Evolutionary conservation across 305 asterid genomes (phyloP).

Genomic region (Fraxinus ornus): DNA sequence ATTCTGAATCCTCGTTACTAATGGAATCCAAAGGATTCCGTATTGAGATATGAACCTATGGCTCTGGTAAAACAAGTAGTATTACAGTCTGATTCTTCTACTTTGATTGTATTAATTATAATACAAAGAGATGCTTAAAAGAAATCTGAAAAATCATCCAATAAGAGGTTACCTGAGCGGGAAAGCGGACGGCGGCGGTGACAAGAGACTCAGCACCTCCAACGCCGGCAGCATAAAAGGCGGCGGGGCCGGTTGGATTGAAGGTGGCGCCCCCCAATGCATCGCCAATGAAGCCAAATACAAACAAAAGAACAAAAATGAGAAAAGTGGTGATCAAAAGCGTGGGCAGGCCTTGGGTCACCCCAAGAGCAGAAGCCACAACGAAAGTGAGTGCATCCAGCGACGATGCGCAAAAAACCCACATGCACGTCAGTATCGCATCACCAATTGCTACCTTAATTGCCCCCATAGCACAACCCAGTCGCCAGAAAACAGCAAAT

Average conservation of each 20-base stretch:
- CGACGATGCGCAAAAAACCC: constrained; percentile 75
- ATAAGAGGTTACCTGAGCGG: constrained; percentile 61
- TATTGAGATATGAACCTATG: background rate
- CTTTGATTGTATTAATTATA: background rate
- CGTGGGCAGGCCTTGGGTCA: constrained; percentile 38
- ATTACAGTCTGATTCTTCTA: background rate
- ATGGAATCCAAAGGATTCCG: no score
- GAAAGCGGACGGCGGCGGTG: constrained; percentile 73
- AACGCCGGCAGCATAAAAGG: constrained; percentile 77
- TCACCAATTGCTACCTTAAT: constrained; percentile 68
- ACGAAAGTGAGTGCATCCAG: constrained; percentile 52
- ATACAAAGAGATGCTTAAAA: background rate
- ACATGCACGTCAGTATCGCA: constrained; percentile 65
- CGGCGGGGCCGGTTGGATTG: constrained; percentile 82
- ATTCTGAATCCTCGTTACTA: no score
- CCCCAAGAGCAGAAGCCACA: constrained; percentile 50
- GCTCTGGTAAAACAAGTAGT: background rate
- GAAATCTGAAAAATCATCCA: background rate
- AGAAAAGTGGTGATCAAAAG: constrained; percentile 45
- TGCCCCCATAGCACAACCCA: constrained; percentile 32
- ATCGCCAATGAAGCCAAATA: constrained; percentile 66
- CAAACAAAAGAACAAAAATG: constrained; percentile 49
- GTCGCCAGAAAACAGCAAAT: background rate
- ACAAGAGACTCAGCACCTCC: constrained; percentile 56
- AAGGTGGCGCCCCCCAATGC: constrained; percentile 85